Percentiles rank a stretch among this genome's conserved stretches.
Evolutionary conservation across 768 basidiomycete genomes (phyloP).

Genomic region (Lanmaoa rubissima): DNA sequence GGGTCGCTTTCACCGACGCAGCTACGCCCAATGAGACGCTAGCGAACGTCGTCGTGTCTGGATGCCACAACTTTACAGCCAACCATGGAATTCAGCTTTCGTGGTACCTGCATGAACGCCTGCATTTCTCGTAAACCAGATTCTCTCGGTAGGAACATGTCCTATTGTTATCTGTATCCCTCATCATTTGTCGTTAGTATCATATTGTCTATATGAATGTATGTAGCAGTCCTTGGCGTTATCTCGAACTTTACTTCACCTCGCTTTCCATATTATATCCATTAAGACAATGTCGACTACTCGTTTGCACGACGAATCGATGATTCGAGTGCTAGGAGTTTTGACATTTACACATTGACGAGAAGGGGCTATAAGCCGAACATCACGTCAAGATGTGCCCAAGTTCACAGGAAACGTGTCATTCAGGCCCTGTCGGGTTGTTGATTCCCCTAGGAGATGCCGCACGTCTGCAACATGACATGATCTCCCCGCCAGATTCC

Average conservation of each 20-base stretch:
- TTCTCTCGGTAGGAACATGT: neutral
- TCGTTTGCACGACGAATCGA: neutral
- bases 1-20: conserved; percentile 41
- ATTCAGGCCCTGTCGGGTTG: conserved; percentile 34
- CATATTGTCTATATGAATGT: neutral
- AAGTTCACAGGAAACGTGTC: conserved; percentile 23
- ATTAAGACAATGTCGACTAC: neutral
- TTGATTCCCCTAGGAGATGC: conserved; percentile 38
- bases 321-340: no score
- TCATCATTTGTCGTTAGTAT: neutral
- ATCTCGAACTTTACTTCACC: neutral
- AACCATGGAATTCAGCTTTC: conserved; percentile 24
- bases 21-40: conserved; percentile 30
- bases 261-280: neutral
- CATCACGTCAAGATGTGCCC: neutral
- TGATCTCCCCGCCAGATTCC: conserved; percentile 37
- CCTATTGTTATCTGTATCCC: conserved; percentile 8
- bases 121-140: conserved; percentile 24
- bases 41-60: conserved; percentile 23
- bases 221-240: neutral
- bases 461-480: conserved; percentile 38
- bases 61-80: conserved; percentile 21
- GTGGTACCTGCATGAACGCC: conserved; percentile 25
- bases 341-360: neutral
- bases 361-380: neutral